phyloP scores from a whole-genome alignment of 176 grass and related monocot genomes.

The Musa itinerans region DNA sequence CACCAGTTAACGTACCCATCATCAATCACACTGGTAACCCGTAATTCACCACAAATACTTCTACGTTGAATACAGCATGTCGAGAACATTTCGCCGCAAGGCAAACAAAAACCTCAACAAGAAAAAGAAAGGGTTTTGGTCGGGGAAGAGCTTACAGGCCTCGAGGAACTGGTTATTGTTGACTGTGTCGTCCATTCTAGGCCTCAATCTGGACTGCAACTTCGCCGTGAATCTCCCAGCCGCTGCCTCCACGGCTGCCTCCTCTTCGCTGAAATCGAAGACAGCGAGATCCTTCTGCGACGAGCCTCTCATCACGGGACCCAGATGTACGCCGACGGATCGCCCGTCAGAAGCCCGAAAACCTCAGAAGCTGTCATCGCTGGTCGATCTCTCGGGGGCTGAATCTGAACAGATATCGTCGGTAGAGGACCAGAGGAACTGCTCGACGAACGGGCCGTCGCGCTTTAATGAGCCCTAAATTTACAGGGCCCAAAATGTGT shows the following conservation, averaged over 20 bases:
- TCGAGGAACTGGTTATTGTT: slow-evolving; percentile 3
- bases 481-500: not conserved
- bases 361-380: not conserved
- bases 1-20: not conserved
- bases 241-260: slow-evolving; percentile 16
- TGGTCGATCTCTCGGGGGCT: not conserved
- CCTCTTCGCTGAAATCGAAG: slow-evolving; percentile 11
- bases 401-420: not conserved
- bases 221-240: not conserved
- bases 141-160: slow-evolving; percentile 5
- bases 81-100: too few relatives aligned
- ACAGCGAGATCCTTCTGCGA: slow-evolving; percentile 6
- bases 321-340: not conserved
- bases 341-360: not conserved
- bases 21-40: not conserved
- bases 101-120: not conserved
- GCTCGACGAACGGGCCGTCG: not conserved
- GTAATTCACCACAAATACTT: not conserved
- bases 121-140: not conserved
- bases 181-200: not conserved
- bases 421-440: not conserved
- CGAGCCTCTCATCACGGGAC: not conserved
- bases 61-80: too few relatives aligned
- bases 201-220: not conserved
- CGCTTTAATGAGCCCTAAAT: not conserved